A percentile compares a stretch with the other conserved stretches of the same genome.
These are phyloP conservation scores for Blastobotrys malaysiensis DNA, from an alignment of 1,139 yeast genomes.

Conservation along the genomic window DNA sequence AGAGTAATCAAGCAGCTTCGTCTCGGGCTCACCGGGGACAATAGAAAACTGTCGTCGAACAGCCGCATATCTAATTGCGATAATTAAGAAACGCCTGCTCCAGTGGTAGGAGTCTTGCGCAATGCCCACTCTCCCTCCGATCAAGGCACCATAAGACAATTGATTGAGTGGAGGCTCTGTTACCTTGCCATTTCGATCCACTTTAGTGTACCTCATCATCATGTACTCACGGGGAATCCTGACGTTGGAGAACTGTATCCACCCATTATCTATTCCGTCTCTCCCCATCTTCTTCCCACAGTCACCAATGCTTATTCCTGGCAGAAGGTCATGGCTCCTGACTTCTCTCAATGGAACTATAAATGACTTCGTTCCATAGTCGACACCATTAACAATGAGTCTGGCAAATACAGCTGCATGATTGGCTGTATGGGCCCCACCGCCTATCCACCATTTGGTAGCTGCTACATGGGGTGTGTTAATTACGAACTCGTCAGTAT, in stretches of 20 bases:
- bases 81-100: constrained; percentile 70
- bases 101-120: constrained; percentile 79
- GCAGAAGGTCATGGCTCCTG: constrained; percentile 55
- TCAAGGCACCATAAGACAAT: constrained; percentile 75
- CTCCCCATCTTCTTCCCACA: constrained; percentile 93
- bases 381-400: constrained; percentile 71
- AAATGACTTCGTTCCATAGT: constrained; percentile 85
- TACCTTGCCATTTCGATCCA: constrained; percentile 62
- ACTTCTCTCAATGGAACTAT: constrained; percentile 81
- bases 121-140: constrained; percentile 88
- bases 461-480: constrained; percentile 88
- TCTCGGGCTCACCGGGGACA: constrained; percentile 34
- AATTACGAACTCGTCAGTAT: constrained; percentile 60
- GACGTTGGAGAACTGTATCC: constrained; percentile 84
- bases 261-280: constrained; percentile 73
- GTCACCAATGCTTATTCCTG: constrained; percentile 83
- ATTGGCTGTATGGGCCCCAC: constrained; percentile 91
- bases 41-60: constrained; percentile 79
- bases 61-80: constrained; percentile 82
- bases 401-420: constrained; percentile 79
- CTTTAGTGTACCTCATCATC: constrained; percentile 76
- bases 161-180: constrained; percentile 70
- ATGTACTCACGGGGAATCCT: constrained; percentile 76
- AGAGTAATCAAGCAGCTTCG: constrained; percentile 63
- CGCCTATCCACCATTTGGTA: constrained; percentile 98